Conservation (phyloP, 208 protist genomes). For the Trypanosoma vivax region DNA sequence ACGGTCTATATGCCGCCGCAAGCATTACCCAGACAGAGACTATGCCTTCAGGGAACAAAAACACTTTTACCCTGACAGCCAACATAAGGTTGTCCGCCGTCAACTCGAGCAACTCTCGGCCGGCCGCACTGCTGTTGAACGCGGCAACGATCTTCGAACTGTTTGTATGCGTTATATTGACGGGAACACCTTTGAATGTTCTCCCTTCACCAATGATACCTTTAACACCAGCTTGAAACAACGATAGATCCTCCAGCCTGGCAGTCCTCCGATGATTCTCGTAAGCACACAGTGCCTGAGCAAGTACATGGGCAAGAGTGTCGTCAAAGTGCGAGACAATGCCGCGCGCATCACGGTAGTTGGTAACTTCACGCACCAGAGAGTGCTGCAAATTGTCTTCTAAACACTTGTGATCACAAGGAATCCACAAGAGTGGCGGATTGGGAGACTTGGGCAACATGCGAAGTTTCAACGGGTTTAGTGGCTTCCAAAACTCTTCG, state of each 20-base stretch:
- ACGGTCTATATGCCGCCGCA: conserved; percentile 61
- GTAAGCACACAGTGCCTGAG: conserved; percentile 77
- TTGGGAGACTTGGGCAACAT: conserved; percentile 72
- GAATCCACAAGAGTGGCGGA: conserved; percentile 55
- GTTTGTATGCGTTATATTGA: conserved; percentile 81
- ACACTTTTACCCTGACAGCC: conserved; percentile 68
- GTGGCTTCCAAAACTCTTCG: conserved; percentile 84
- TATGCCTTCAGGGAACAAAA: conserved; percentile 80
- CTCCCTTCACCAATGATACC: conserved; percentile 74
- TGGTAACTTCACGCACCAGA: conserved; percentile 34
- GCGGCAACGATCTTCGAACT: conserved; percentile 57
- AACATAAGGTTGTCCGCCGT: conserved; percentile 67
- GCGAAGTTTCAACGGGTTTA: conserved; percentile 86
- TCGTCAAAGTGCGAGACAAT: conserved; percentile 72
- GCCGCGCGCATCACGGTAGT: conserved; percentile 72
- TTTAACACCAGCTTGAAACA: conserved; percentile 87
- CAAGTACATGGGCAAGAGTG: conserved; percentile 65
- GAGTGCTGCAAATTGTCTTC: conserved; percentile 53
- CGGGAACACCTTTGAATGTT: conserved; percentile 87
- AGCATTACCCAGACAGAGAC: conserved; percentile 89
- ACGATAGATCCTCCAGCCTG: conserved; percentile 28
- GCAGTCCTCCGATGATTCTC: conserved; percentile 59
- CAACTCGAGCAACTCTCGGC: conserved; percentile 82
- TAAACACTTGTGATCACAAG: conserved; percentile 19
- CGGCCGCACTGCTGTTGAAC: conserved; percentile 39